phyloP scores from a whole-genome alignment of 352 stramenopile species.

The Aphanomyces cochlioides region DNA sequence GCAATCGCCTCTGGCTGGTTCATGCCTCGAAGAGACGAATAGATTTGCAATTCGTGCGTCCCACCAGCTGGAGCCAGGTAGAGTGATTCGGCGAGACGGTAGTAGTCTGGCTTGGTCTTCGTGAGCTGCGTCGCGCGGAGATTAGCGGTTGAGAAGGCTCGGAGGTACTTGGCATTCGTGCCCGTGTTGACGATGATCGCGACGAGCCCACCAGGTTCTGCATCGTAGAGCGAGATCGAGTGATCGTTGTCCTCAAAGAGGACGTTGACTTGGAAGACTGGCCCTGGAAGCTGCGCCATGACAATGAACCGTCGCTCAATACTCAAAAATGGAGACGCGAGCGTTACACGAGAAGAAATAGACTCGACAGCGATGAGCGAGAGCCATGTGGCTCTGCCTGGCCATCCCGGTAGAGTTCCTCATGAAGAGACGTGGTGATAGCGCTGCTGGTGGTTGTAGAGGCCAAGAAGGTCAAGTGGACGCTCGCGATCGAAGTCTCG shows the following conservation, averaged over 20 bases:
- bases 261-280: conserved; percentile 15
- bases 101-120: conserved; percentile 61
- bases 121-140: conserved; percentile 45
- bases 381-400: not conserved
- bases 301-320: too few relatives aligned
- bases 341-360: too few relatives aligned
- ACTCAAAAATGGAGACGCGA: too few relatives aligned
- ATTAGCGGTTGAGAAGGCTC: conserved; percentile 54
- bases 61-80: conserved; percentile 45
- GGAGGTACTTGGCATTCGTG: conserved; percentile 50
- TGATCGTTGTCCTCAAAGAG: conserved; percentile 43
- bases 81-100: conserved; percentile 56
- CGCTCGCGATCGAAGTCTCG: conserved; percentile 52
- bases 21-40: conserved; percentile 56
- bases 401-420: not conserved
- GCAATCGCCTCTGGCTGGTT: conserved; percentile 53
- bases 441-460: not conserved
- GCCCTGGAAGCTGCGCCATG: conserved; percentile 4
- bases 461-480: conserved; percentile 53
- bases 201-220: conserved; percentile 55
- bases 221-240: conserved; percentile 68
- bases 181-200: conserved; percentile 39
- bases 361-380: not conserved
- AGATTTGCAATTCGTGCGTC: conserved; percentile 46
- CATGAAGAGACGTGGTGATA: not conserved